Evolutionary conservation across 441 rosid species (phyloP).

Genomic region (Erodium trifolium): DNA sequence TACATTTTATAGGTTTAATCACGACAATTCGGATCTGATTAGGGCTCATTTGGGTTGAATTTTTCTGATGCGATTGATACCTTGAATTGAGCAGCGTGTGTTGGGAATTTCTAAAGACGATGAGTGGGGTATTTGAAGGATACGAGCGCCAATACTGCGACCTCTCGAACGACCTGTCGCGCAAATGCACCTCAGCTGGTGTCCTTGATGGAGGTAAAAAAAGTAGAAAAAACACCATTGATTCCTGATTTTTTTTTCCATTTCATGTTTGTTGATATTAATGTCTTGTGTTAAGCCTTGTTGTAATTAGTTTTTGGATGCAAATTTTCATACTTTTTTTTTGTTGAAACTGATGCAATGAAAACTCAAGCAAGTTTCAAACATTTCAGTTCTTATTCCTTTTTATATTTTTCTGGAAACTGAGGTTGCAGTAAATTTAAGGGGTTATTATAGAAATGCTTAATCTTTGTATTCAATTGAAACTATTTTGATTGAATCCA

Average conservation of each 20-base stretch:
- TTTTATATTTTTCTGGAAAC: background rate
- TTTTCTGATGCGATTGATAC: background rate
- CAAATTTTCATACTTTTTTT: too few species aligned
- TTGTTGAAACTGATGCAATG: background rate
- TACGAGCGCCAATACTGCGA: constrained; percentile 13
- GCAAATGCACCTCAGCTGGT: constrained; percentile 9
- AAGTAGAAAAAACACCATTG: background rate
- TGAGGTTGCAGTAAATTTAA: background rate
- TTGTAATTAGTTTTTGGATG: background rate
- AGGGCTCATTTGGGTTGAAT: background rate
- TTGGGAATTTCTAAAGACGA: background rate
- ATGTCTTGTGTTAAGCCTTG: background rate
- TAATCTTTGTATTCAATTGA: background rate
- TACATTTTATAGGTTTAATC: background rate
- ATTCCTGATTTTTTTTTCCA: too few species aligned
- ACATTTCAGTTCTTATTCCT: background rate
- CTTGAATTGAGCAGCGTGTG: too few species aligned
- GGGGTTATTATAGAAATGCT: background rate
- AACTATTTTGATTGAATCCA: background rate
- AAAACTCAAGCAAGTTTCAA: background rate
- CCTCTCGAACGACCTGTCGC: constrained; percentile 1
- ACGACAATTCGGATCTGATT: background rate
- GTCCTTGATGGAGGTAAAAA: background rate
- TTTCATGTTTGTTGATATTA: too few species aligned
- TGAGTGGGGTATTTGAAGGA: constrained; percentile 8